These are phyloP conservation scores for Leucocoprinus leucothites DNA, from an alignment of 768 basidiomycete species.

Conservation along the genomic window DNA sequence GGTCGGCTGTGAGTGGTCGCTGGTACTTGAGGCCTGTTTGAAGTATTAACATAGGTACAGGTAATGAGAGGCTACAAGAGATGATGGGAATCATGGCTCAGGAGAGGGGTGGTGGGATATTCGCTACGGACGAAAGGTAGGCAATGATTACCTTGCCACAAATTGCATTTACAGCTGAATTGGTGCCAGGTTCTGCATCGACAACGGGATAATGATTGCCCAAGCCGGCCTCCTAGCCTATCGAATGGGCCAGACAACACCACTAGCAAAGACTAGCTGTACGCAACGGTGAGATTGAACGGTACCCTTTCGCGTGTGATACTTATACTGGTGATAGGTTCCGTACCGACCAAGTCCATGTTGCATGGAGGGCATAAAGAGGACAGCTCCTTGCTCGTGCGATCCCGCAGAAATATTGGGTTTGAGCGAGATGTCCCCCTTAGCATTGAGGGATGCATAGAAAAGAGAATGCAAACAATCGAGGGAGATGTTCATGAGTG, in stretches of 20 bases:
- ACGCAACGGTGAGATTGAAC: conserved; percentile 75
- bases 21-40: background rate
- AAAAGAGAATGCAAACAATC: too few relatives aligned
- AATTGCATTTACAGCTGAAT: background rate
- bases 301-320: conserved; percentile 1
- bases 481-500: too few relatives aligned
- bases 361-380: conserved; percentile 75
- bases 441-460: too few relatives aligned
- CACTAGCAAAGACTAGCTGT: conserved; percentile 76
- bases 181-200: conserved; percentile 86
- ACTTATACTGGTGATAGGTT: conserved; percentile 52
- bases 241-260: conserved; percentile 85
- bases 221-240: conserved; percentile 92
- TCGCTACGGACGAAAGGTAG: conserved; percentile 94
- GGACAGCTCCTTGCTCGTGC: conserved; percentile 2
- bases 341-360: conserved; percentile 91
- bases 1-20: conserved; percentile 97
- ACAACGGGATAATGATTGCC: conserved; percentile 99
- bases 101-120: conserved; percentile 85
- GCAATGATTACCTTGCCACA: conserved; percentile 15
- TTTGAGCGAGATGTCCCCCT: too few relatives aligned
- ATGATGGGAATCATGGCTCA: conserved; percentile 99
- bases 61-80: conserved; percentile 89
- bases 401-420: too few relatives aligned
- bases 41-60: conserved; percentile 34